These are phyloP conservation scores for Raphanus hybrid DNA, from an alignment of 441 rosid genomes.

Conservation along the genomic window DNA sequence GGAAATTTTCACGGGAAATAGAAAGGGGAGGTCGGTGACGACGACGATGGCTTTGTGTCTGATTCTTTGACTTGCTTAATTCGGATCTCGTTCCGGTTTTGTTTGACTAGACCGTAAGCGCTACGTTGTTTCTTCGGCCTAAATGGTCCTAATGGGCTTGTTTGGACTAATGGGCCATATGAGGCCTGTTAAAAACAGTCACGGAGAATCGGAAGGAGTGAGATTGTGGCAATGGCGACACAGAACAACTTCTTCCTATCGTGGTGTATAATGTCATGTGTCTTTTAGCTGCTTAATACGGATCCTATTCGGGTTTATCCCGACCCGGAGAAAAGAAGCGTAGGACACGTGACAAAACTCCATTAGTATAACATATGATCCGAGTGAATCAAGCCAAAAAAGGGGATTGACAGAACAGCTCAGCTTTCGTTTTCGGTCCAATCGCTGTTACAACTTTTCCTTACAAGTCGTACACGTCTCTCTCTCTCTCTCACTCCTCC, in stretches of 20 bases:
- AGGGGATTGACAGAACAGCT: constrained; percentile 14
- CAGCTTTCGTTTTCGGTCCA: constrained; percentile 24
- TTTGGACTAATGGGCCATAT: neutral
- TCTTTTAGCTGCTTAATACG: neutral
- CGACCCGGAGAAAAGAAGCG: neutral
- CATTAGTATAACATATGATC: neutral
- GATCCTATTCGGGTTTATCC: constrained; percentile 9
- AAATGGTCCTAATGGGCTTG: too few relatives aligned
- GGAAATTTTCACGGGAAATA: constrained; percentile 5
- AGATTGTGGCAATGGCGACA: constrained; percentile 3
- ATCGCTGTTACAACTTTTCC: neutral
- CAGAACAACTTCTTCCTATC: neutral
- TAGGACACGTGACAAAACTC: constrained; percentile 27
- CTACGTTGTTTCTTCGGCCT: neutral
- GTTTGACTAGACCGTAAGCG: neutral
- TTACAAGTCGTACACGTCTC: constrained; percentile 38
- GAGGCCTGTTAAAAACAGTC: neutral
- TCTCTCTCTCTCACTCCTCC: constrained; percentile 10
- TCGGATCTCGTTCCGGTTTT: neutral
- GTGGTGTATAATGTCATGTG: neutral
- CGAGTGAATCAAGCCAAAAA: constrained; percentile 15
- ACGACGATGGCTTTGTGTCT: neutral
- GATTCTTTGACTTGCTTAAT: constrained; percentile 18
- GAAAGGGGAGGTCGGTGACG: constrained; percentile 6
- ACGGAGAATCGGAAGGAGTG: neutral